Conservation (phyloP, 2,329 filamentous ascomycete genomes). For the Aspergillus sp. region DNA sequence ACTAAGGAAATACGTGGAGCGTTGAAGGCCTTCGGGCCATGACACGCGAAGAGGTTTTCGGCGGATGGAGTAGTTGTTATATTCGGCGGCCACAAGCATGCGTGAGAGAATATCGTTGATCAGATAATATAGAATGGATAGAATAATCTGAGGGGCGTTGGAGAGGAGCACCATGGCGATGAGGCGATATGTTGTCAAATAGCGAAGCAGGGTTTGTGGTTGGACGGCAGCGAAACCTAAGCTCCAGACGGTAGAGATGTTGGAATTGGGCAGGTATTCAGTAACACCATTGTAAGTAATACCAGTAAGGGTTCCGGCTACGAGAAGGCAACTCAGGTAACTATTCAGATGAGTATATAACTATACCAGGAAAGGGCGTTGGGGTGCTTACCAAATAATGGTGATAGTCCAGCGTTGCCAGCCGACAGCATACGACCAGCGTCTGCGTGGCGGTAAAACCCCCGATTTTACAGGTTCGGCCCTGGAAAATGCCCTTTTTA, state of each 20-base stretch:
- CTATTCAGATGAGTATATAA: too few relatives aligned
- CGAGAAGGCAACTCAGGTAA: too few relatives aligned
- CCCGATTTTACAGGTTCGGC: too few relatives aligned
- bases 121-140: slow-evolving; percentile 28
- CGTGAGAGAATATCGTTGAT: slow-evolving; percentile 34
- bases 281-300: neutral
- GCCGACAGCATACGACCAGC: too few relatives aligned
- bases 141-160: slow-evolving; percentile 25
- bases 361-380: too few relatives aligned
- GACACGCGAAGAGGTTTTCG: slow-evolving; percentile 40
- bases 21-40: slow-evolving; percentile 33
- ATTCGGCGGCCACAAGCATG: slow-evolving; percentile 44
- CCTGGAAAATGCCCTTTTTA: too few relatives aligned
- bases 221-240: neutral
- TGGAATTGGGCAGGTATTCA: neutral
- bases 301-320: neutral
- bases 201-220: neutral
- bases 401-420: too few relatives aligned
- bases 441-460: too few relatives aligned
- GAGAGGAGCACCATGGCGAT: slow-evolving; percentile 12
- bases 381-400: too few relatives aligned
- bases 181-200: neutral
- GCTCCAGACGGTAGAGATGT: neutral
- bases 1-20: slow-evolving; percentile 38
- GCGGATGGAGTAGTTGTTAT: slow-evolving; percentile 30